Conservation (phyloP, 2,329 filamentous ascomycete species). For the Helotiales sp. region DNA sequence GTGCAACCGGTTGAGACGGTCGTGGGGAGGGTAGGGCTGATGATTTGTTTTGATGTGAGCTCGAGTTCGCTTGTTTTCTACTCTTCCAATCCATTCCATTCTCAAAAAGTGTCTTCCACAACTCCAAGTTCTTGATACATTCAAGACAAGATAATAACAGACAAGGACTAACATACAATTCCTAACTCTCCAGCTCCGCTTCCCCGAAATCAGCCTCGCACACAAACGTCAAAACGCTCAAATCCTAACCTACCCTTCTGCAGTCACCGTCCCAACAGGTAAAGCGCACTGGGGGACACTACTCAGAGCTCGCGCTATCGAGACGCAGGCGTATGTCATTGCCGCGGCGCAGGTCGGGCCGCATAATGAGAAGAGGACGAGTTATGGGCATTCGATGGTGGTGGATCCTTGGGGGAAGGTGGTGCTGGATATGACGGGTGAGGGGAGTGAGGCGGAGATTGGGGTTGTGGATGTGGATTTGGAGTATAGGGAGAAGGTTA, state of each 20-base stretch:
- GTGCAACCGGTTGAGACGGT: slow-evolving; percentile 73
- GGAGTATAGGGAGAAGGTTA: slow-evolving; percentile 54
- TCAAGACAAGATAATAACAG: neutral
- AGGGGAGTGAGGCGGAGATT: slow-evolving; percentile 50
- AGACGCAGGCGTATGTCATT: slow-evolving; percentile 86
- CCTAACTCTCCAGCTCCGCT: slow-evolving; percentile 61
- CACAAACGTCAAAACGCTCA: slow-evolving; percentile 72
- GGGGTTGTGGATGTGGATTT: slow-evolving; percentile 60
- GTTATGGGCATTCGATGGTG: slow-evolving; percentile 86
- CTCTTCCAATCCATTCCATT: too few species aligned
- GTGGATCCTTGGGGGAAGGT: slow-evolving; percentile 87
- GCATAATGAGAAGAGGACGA: slow-evolving; percentile 75
- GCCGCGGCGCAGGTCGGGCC: slow-evolving; percentile 82
- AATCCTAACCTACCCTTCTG: slow-evolving; percentile 83
- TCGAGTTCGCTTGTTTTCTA: neutral
- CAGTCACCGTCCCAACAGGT: slow-evolving; percentile 88
- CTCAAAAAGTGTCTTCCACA: neutral
- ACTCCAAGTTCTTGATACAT: neutral
- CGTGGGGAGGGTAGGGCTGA: slow-evolving; percentile 75
- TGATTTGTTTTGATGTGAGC: slow-evolving; percentile 84
- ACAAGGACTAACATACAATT: neutral
- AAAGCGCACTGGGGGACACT: slow-evolving; percentile 84
- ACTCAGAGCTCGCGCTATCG: slow-evolving; percentile 80
- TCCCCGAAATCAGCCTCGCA: slow-evolving; percentile 74
- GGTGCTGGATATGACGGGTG: slow-evolving; percentile 65